These are phyloP conservation scores for Diaporthe citrichinensis DNA, from an alignment of 2,329 filamentous ascomycete genomes.

Conservation along the genomic window DNA sequence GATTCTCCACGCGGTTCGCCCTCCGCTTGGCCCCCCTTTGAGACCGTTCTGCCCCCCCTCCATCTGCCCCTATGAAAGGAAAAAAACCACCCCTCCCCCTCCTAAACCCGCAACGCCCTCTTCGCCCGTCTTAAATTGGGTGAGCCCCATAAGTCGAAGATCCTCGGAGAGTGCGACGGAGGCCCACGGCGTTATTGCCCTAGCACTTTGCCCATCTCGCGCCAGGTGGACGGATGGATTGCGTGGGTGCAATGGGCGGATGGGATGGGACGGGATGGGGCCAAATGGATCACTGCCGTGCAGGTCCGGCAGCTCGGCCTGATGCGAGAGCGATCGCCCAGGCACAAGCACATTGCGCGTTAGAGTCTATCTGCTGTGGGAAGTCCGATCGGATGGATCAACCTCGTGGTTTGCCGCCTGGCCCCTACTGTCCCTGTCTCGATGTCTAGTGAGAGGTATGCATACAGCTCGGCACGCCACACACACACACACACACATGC, in stretches of 20 bases:
- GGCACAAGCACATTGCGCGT: not conserved
- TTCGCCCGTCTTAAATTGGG: slow-evolving; percentile 11
- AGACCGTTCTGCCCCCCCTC: not conserved
- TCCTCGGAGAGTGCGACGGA: slow-evolving; percentile 31
- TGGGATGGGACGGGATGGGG: too few species aligned
- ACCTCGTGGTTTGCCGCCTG: not conserved
- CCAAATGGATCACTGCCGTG: not conserved
- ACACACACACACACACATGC: not conserved
- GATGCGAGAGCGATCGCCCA: slow-evolving; percentile 8
- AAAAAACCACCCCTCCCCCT: not conserved
- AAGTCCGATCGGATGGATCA: slow-evolving; percentile 5
- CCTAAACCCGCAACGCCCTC: slow-evolving; percentile 12
- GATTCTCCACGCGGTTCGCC: not conserved
- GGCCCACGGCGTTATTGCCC: slow-evolving; percentile 16
- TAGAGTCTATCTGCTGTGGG: not conserved
- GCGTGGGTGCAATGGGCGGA: not conserved
- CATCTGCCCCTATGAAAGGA: not conserved
- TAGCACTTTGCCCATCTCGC: slow-evolving; percentile 16
- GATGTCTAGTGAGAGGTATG: too few species aligned
- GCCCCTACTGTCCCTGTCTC: too few species aligned
- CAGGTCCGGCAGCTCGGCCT: slow-evolving; percentile 15
- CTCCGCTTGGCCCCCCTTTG: slow-evolving; percentile 5
- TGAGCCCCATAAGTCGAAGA: not conserved
- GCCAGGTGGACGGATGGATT: not conserved
- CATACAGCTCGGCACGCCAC: not conserved